Conservation (phyloP, 257 asterid genomes). For the Nicotiana paniculata region DNA sequence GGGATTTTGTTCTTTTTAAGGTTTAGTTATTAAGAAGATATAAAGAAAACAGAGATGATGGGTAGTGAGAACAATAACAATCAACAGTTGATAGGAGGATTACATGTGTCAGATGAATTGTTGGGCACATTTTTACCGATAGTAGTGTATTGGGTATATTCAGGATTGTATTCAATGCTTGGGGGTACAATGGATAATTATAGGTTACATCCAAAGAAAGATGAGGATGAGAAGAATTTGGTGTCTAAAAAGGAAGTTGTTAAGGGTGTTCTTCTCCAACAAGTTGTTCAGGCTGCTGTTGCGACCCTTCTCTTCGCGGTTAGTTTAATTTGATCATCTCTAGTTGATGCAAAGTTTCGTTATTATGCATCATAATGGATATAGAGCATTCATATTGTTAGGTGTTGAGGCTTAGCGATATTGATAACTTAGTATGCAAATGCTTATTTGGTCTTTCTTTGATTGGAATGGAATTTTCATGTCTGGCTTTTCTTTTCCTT, state of each 20-base stretch:
- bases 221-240: constrained; percentile 91
- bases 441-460: neutral
- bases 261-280: constrained; percentile 90
- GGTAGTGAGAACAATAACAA: constrained; percentile 3
- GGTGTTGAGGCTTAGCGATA: too few species aligned
- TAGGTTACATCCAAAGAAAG: constrained; percentile 69
- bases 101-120: constrained; percentile 58
- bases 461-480: neutral
- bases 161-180: constrained; percentile 67
- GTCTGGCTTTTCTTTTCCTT: neutral
- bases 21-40: neutral
- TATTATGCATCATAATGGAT: neutral
- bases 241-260: constrained; percentile 65
- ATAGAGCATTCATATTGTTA: neutral
- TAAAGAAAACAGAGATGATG: neutral
- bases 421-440: neutral
- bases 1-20: neutral
- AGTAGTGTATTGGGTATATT: constrained; percentile 73
- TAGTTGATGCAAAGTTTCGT: neutral
- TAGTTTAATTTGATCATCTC: constrained; percentile 18
- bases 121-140: constrained; percentile 77
- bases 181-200: constrained; percentile 54
- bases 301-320: constrained; percentile 81
- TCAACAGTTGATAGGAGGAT: constrained; percentile 30
- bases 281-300: constrained; percentile 77